Base-by-base conservation (phyloP, 768 basidiomycete species). In the Hydnomerulius pinastri region DNA sequence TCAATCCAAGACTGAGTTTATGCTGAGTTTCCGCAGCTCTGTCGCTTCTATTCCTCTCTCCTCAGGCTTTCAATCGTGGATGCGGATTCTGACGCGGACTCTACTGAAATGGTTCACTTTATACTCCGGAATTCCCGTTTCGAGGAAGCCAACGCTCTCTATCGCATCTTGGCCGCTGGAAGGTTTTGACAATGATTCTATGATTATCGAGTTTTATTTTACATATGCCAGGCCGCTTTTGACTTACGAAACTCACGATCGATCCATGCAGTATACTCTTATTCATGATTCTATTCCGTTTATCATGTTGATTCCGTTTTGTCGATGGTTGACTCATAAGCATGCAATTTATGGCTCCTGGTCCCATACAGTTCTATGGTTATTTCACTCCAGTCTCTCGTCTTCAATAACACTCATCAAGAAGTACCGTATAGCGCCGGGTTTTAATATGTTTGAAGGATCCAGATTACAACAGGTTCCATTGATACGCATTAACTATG, bases 91-190 rank as follows among this genome's bases (percentile, higher is more conserved):
- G 87, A 89, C 48, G 76, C 77, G 7, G 87, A 92, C 61, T 79
- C 83, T 0, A 78, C 85, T 5, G 90, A 90, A 70, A 90, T 92
- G 78, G 77, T 78, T 5, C 85, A 89, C 62, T 92, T 92, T 58
- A 81, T 82, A 37, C 74, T 92, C 41, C 79, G 81, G 32, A 76
- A 88, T 58, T 77, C 90, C 10, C 77, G 84, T 3, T 83, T 90
- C 50, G 87, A 88, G 62, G 89, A 91, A 56, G 89, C 89, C 15
- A 89, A 85, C 55, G 65, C 75, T 50, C 76, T 91, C 38, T 92
- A 90, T 61, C 80, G 88, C 18, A 62, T 77, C 41, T 73, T 91
- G 55, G 87, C 79, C 38, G 67, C 64, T 37, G 66, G 68, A 45
- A 66, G 74, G 51, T 64, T 60, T 44, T 68, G 56, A 54, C 23